A percentile compares a stretch with the other conserved stretches of the same genome.
Evolutionary conservation across 2,329 filamentous ascomycete species (phyloP).

Genomic region (Cladophialophora chaetospira): DNA sequence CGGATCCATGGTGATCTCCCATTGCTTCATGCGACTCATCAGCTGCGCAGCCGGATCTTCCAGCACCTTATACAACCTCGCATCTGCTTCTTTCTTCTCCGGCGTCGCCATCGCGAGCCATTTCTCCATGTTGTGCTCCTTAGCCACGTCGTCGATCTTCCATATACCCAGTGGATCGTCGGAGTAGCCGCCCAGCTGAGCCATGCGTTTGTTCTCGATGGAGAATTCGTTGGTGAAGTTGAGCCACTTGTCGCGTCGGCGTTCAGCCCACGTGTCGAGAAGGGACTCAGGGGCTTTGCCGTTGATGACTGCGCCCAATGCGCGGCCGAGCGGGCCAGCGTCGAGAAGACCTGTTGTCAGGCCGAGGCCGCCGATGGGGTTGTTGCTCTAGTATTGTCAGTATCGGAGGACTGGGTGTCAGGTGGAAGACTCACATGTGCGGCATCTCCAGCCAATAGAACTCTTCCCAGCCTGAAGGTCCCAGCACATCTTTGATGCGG

Average conservation of each 20-base stretch:
- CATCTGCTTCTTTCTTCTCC: slow-evolving; percentile 25
- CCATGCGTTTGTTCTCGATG: slow-evolving; percentile 26
- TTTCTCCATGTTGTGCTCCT: slow-evolving; percentile 26
- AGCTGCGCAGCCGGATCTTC: slow-evolving; percentile 25
- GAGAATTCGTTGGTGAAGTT: slow-evolving; percentile 26
- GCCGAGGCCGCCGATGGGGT: slow-evolving; percentile 30
- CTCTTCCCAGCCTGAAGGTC: slow-evolving; percentile 26
- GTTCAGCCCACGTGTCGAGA: slow-evolving; percentile 23
- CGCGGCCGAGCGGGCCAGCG: slow-evolving; percentile 22
- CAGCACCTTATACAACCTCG: slow-evolving; percentile 23
- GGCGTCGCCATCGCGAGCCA: slow-evolving; percentile 25
- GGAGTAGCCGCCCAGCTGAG: slow-evolving; percentile 23
- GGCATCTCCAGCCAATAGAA: slow-evolving; percentile 30
- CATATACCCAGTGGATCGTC: slow-evolving; percentile 24
- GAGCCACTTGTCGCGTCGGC: slow-evolving; percentile 25
- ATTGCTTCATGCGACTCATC: slow-evolving; percentile 26
- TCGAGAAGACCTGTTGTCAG: slow-evolving; percentile 30
- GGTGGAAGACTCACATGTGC: slow-evolving; percentile 21
- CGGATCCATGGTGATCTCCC: slow-evolving; percentile 29
- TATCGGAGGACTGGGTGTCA: neutral
- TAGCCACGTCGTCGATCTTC: slow-evolving; percentile 22
- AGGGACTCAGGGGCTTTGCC: slow-evolving; percentile 20
- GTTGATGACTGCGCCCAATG: slow-evolving; percentile 21
- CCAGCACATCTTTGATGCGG: slow-evolving; percentile 28
- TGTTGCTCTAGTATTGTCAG: slow-evolving; percentile 23